phyloP scores from a whole-genome alignment of 2,329 filamentous ascomycete genomes.

The Alternaria brassicicola region DNA sequence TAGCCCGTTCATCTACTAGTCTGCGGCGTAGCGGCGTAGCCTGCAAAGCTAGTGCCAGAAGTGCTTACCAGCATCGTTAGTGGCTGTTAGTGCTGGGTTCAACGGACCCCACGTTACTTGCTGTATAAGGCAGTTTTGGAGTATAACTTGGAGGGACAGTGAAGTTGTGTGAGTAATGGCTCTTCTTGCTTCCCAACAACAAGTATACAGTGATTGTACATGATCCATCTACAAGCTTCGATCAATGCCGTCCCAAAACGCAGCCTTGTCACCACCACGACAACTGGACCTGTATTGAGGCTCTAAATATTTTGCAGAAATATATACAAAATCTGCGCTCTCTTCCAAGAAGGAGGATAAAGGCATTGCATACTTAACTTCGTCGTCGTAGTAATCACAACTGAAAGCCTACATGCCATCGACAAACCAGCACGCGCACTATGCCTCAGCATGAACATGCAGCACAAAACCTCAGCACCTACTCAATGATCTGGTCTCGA shows the following conservation, averaged over 20 bases:
- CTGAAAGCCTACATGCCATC: background rate
- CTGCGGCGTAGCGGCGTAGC: constrained; percentile 1
- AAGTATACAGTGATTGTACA: background rate
- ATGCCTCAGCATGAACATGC: background rate
- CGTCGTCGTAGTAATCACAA: background rate
- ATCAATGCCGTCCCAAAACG: background rate
- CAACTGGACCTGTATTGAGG: background rate
- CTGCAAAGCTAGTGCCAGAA: background rate
- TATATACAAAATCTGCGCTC: background rate
- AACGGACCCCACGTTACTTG: background rate
- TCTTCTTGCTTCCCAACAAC: background rate
- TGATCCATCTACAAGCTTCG: background rate
- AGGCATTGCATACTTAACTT: background rate
- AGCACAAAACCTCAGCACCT: background rate
- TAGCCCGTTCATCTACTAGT: background rate
- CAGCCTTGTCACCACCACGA: background rate
- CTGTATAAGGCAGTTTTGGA: background rate
- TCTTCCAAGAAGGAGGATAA: background rate
- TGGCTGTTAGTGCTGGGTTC: constrained; percentile 4
- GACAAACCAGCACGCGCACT: background rate
- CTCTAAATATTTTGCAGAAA: too few species aligned
- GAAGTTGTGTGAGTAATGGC: background rate
- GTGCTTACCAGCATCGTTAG: constrained; percentile 3
- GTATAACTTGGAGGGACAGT: background rate
- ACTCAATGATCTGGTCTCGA: background rate